Evolutionary conservation across 495 filamentous ascomycete genomes (phyloP).

Genomic region (Xylona heveae): DNA sequence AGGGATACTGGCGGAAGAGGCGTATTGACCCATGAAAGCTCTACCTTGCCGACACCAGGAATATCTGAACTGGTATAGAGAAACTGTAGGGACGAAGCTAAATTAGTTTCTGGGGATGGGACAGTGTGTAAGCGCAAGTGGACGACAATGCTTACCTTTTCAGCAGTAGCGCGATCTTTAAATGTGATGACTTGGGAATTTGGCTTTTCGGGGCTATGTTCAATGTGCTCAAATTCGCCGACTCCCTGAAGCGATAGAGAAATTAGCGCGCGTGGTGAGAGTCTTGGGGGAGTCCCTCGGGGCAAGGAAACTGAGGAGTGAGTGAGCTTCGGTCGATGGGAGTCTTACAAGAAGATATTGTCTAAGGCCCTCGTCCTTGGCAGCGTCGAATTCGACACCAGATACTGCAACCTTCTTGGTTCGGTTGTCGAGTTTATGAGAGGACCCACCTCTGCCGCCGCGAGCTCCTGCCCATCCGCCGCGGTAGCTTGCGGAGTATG

Average conservation of each 20-base stretch:
- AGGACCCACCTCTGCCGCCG: conserved; percentile 26
- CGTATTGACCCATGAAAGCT: conserved; percentile 46
- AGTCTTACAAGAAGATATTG: conserved; percentile 67
- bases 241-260: conserved; percentile 32
- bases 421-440: conserved; percentile 71
- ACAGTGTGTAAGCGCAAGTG: not conserved
- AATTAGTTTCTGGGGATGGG: not conserved
- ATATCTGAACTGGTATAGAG: conserved; percentile 46
- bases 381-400: conserved; percentile 43
- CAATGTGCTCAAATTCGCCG: conserved; percentile 63
- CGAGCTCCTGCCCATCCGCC: conserved; percentile 34
- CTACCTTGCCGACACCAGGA: conserved; percentile 52
- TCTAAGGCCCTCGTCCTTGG: conserved; percentile 64
- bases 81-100: conserved; percentile 18
- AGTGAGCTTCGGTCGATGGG: conserved; percentile 2
- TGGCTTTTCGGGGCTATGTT: conserved; percentile 32
- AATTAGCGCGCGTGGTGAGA: not conserved
- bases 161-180: conserved; percentile 74
- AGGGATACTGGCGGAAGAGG: conserved; percentile 19
- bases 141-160: conserved; percentile 25
- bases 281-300: not conserved
- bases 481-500: conserved; percentile 21
- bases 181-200: conserved; percentile 47
- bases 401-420: conserved; percentile 56
- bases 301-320: conserved; percentile 1